phyloP scores from a whole-genome alignment of 2,329 filamentous ascomycete species.

The Thelonectria discophora region DNA sequence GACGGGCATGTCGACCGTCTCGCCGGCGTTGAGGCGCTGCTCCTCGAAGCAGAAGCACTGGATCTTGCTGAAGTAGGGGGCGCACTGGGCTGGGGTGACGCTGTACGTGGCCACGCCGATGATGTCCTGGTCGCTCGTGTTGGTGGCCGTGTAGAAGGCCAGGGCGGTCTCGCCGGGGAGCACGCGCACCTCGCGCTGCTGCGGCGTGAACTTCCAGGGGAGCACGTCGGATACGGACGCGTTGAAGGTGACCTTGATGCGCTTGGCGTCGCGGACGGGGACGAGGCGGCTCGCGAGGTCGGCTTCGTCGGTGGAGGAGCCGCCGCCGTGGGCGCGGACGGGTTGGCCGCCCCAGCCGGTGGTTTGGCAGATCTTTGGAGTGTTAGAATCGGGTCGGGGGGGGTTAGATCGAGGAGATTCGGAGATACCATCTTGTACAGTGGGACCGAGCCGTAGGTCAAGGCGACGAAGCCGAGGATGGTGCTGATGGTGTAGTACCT shows the following conservation, averaged over 20 bases:
- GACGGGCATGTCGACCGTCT: slow-evolving; percentile 99
- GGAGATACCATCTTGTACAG: slow-evolving; percentile 83
- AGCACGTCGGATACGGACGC: slow-evolving; percentile 94
- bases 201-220: slow-evolving; percentile 96
- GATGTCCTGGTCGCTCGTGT: slow-evolving; percentile 88
- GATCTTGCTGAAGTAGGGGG: slow-evolving; percentile 98
- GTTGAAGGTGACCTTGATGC: slow-evolving; percentile 95
- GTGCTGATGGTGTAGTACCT: slow-evolving; percentile 80
- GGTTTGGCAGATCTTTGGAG: slow-evolving; percentile 76
- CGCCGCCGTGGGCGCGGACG: slow-evolving; percentile 75
- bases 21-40: slow-evolving; percentile 91
- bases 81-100: slow-evolving; percentile 93
- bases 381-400: neutral
- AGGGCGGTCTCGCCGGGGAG: slow-evolving; percentile 95
- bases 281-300: slow-evolving; percentile 81
- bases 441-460: slow-evolving; percentile 85
- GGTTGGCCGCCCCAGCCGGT: slow-evolving; percentile 95
- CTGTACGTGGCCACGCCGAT: slow-evolving; percentile 98
- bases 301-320: slow-evolving; percentile 53
- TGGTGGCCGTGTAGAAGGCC: slow-evolving; percentile 97
- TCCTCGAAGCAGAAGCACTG: slow-evolving; percentile 99
- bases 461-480: slow-evolving; percentile 80
- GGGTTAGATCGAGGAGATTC: no score
- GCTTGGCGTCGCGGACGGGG: slow-evolving; percentile 81
- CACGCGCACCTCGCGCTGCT: slow-evolving; percentile 95